Base-by-base conservation (phyloP, 345 rosid genomes). In the Syzygium aqueum region DNA sequence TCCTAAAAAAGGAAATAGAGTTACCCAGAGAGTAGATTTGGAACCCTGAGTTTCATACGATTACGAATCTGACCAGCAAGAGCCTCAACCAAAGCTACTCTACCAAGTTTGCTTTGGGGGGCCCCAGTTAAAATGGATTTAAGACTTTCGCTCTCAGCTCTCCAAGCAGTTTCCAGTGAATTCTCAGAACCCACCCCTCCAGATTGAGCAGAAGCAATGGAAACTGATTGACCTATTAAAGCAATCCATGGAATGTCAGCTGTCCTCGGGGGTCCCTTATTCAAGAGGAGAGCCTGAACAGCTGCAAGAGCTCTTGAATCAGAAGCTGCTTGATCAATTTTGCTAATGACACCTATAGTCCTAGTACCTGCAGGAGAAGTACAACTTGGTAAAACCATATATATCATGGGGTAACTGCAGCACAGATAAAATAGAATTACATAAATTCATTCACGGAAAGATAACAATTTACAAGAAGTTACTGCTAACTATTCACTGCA, bases 331-430 rank as follows among this genome's bases (percentile, higher is more conserved):
- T 94, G 98, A 92, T 97, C 99, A 91, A 97, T 95, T 92, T 97
- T 97, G 90, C 98, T 95, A 85, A 97, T 97, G 85, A 96, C 91
- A 61, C 99, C 99, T 87, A 97, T 87, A 15, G 99, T 97, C 91
- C 99, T 94, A 53, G 99, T 97, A 88, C 99, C 99, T 97, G 86
- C 16, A 80, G 86, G 82, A 53, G 67, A n/a, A n/a, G 57, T n/a
- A 78, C 37, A 86, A 37, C 25, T 22, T 57, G 23, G 27, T 21
- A n/a, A 50, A 54, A 83, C 21, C 25, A 59, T 51, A n/a, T 16
- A 30, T 27, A 85, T 54, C 37, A 49, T 27, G 51, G 30, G 21
- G 5, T 43, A n/a, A 53, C 23, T 43, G 65, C 61, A 61, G n/a
- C 51, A 25, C 15, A 37, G 22, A 25, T 30, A 61, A 59, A 59